Evolutionary conservation across 169 alveolate genomes (phyloP).

Genomic region (Cryptosporidium canis): DNA sequence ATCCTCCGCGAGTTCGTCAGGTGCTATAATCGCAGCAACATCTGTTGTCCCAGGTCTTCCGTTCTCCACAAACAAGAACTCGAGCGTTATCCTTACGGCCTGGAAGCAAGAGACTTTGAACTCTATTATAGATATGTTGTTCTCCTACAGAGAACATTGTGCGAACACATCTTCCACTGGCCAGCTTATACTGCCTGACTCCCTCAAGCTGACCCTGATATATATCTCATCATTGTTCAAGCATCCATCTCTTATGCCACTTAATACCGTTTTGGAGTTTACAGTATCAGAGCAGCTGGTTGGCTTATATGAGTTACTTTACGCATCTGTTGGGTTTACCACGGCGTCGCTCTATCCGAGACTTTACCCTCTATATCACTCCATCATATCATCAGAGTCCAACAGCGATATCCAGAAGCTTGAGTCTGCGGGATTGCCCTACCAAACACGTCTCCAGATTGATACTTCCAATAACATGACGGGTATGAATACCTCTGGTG

Average conservation of each 20-base stretch:
- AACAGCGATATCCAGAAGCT: conserved; percentile 13
- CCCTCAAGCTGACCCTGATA: conserved; percentile 34
- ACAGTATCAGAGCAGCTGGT: conserved; percentile 47
- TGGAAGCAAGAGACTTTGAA: conserved; percentile 69
- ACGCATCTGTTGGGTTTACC: conserved; percentile 53
- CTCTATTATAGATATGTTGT: conserved; percentile 57
- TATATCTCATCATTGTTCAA: conserved; percentile 49
- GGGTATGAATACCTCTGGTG: not conserved
- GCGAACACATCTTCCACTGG: conserved; percentile 72
- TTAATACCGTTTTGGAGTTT: conserved; percentile 50
- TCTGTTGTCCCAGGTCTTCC: conserved; percentile 54
- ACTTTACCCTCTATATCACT: conserved; percentile 49
- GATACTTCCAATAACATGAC: not conserved
- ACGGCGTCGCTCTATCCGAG: conserved; percentile 52
- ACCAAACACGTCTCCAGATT: conserved; percentile 14
- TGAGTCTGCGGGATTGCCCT: conserved; percentile 53
- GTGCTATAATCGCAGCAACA: conserved; percentile 8
- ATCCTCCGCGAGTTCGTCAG: not conserved
- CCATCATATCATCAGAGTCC: not conserved
- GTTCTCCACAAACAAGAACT: conserved; percentile 24
- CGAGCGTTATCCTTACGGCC: not conserved
- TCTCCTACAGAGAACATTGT: conserved; percentile 58
- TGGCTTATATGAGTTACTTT: conserved; percentile 33
- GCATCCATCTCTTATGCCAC: conserved; percentile 60
- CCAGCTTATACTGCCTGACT: conserved; percentile 58